Evolutionary conservation across 306 rosid genomes (phyloP).

Genomic region (Quercus dentata): DNA sequence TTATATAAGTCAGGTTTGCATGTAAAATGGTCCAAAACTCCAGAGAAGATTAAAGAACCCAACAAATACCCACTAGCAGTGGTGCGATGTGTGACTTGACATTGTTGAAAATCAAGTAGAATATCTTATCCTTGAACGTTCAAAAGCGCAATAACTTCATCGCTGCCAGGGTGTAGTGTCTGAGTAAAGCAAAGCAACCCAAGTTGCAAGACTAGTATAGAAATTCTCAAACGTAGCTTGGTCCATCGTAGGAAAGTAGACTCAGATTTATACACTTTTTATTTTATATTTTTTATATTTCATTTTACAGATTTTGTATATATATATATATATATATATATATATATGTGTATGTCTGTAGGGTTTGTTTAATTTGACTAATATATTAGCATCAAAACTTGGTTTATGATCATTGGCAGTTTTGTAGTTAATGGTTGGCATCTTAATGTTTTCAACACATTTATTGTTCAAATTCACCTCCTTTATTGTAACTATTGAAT

Average conservation of each 20-base stretch:
- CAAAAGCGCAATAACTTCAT: constrained; percentile 22
- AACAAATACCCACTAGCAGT: constrained; percentile 14
- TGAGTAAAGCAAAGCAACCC: constrained; percentile 31
- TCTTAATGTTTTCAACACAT: no score
- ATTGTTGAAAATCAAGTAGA: constrained; percentile 9
- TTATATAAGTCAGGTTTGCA: neutral
- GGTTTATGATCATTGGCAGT: no score
- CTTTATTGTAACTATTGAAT: no score
- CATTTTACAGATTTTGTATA: no score
- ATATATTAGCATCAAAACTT: no score
- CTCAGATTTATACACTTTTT: neutral
- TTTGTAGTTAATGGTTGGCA: no score
- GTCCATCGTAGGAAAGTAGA: constrained; percentile 34
- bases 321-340: no score
- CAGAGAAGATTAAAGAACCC: neutral
- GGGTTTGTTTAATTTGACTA: no score
- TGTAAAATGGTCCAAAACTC: neutral
- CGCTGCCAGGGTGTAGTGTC: constrained; percentile 11
- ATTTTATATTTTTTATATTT: no score
- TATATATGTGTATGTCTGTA: fast-evolving
- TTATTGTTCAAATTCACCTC: no score
- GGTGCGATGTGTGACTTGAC: constrained; percentile 32
- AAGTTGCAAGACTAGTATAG: constrained; percentile 20
- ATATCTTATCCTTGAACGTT: constrained; percentile 39
- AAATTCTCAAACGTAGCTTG: constrained; percentile 35